Base-by-base conservation (phyloP, 2,329 filamentous ascomycete genomes). In the Cordyceps cateniannulata region DNA sequence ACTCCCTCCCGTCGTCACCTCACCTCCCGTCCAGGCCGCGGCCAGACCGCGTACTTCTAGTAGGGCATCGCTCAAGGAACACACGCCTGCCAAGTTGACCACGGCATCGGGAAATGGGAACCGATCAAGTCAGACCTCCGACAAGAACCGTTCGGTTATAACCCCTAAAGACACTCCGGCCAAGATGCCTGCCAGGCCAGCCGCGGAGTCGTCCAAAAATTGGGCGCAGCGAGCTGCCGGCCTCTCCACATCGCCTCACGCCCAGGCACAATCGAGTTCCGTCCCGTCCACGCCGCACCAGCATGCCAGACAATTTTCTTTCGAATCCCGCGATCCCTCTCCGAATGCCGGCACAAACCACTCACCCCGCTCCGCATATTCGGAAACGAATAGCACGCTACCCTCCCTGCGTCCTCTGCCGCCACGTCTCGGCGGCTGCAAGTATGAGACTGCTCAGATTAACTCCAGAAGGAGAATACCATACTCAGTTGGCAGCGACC, bases 241-340 rank as follows among this genome's bases (percentile, higher is more conserved):
- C 45, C 66, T 68, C 40, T 63, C 70, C 14, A 63, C 68, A 7
- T 69, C 69, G 40, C 66, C 65, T 27, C 69, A 72, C 54, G 69
- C 67, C 29, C 71, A 73, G 59, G 69, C 75, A 16, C 81, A 96
- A 71, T 96, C 93, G 25, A 96, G 83, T 71, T 98, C 93, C 9
- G 90, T 97, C 53, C 93, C 93, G 1, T 96, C 93, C 1, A 98
- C 93, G 3, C 95, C 93, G 9, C 90, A 93, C 70, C 93, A 97
- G 72, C 89, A 90, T 74, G 85, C 92, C 65, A 86, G 91, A 62
- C 88, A 93, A 68, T 89, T 95, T 69, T 89, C 89, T 2, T 90
- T 89, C 68, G 85, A 86, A 71, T 95, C 92, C 52, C 84, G 82
- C 64, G 83, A 85, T 63, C 93, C 91, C 10, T 97, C 93, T 18